Evolutionary conservation across 108 stramenopile genomes (phyloP).

Genomic region (Cyclostephanos invisitatus): DNA sequence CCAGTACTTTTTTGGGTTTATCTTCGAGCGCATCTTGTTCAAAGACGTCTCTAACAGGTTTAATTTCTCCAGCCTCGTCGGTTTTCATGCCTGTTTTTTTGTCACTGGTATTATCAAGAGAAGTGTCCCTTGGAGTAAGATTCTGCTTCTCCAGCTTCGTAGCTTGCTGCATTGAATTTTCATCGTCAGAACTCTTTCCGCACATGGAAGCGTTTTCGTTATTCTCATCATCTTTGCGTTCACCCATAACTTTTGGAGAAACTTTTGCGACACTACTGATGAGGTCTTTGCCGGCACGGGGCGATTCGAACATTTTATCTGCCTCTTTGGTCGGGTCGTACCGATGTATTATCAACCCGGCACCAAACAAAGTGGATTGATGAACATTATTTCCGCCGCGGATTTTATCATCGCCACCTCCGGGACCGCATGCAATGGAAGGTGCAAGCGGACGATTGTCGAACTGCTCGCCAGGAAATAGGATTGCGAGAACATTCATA

Average conservation of each 20-base stretch:
- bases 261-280: conserved; percentile 10
- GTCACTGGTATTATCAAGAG: background rate
- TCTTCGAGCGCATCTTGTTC: conserved; percentile 16
- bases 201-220: background rate
- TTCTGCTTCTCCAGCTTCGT: conserved; percentile 11
- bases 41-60: conserved; percentile 19
- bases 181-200: conserved; percentile 2
- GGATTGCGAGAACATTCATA: conserved; percentile 38
- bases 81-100: background rate
- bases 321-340: conserved; percentile 58
- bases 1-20: conserved; percentile 2
- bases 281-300: conserved; percentile 34
- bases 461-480: conserved; percentile 23
- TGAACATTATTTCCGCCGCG: background rate
- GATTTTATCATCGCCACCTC: background rate
- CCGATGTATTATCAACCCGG: conserved; percentile 33
- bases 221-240: conserved; percentile 13
- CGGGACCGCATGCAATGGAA: conserved; percentile 1
- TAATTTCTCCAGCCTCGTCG: conserved; percentile 8
- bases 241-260: conserved; percentile 8
- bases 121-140: background rate
- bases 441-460: conserved; percentile 59
- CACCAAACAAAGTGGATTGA: background rate
- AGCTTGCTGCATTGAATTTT: conserved; percentile 11
- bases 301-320: conserved; percentile 34